phyloP scores from a whole-genome alignment of 2,329 filamentous ascomycete genomes.

The Aspergillus candidus region DNA sequence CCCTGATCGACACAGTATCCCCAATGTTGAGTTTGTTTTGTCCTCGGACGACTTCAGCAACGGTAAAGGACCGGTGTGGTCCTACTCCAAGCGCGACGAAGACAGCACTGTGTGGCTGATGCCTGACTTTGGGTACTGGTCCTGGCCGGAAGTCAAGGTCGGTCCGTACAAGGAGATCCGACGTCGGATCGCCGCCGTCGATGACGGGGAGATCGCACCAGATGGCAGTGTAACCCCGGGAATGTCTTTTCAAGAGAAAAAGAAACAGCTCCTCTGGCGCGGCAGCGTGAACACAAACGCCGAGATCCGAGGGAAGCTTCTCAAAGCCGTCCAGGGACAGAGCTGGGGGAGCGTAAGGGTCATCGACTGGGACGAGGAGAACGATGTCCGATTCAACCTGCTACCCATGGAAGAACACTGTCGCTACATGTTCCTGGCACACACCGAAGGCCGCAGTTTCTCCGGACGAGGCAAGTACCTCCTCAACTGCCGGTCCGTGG shows the following conservation, averaged over 20 bases:
- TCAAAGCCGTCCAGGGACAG: conserved; percentile 34
- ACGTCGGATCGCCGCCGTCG: conserved; percentile 31
- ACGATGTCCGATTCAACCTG: conserved; percentile 37
- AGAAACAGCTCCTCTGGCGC: conserved; percentile 45
- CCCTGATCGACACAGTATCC: conserved; percentile 35
- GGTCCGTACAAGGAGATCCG: conserved; percentile 41
- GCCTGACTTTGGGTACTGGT: conserved; percentile 51
- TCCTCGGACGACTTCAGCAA: conserved; percentile 42
- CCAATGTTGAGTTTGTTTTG: conserved; percentile 47
- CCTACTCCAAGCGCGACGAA: conserved; percentile 37
- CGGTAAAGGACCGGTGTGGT: conserved; percentile 35
- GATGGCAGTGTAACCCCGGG: conserved; percentile 15
- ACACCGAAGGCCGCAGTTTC: conserved; percentile 50
- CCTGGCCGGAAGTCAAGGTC: conserved; percentile 46
- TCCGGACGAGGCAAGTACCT: conserved; percentile 51
- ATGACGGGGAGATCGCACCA: conserved; percentile 22
- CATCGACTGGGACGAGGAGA: conserved; percentile 38
- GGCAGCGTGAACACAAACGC: conserved; percentile 38
- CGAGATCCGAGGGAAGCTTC: conserved; percentile 33
- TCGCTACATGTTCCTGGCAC: conserved; percentile 49
- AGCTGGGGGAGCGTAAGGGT: conserved; percentile 44
- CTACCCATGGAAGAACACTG: conserved; percentile 50
- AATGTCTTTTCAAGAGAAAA: conserved; percentile 33
- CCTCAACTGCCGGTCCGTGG: conserved; percentile 46
- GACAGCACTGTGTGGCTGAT: conserved; percentile 45